These are phyloP conservation scores for Sclerotinia borealis DNA, from an alignment of 2,329 filamentous ascomycete species.

Conservation along the genomic window DNA sequence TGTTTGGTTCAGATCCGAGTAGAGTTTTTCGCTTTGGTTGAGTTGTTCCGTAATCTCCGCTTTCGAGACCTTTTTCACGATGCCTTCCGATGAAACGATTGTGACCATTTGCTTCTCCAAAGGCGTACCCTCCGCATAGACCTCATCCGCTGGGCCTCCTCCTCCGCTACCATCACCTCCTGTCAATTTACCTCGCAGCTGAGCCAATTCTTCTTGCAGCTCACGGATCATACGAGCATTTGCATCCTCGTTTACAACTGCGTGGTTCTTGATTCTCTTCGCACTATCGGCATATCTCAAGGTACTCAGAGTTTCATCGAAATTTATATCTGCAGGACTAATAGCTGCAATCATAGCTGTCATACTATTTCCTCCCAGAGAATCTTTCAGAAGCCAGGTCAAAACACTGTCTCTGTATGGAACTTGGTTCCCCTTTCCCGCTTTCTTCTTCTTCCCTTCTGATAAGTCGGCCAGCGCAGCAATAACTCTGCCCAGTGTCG, in stretches of 20 bases:
- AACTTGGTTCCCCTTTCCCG: constrained; percentile 66
- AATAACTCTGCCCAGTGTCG: constrained; percentile 94
- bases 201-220: constrained; percentile 85
- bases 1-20: constrained; percentile 93
- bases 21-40: constrained; percentile 91
- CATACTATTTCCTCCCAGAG: constrained; percentile 95
- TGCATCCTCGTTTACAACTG: constrained; percentile 96
- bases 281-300: constrained; percentile 94
- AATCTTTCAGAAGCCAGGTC: constrained; percentile 96
- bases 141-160: constrained; percentile 61
- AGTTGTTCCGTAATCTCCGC: constrained; percentile 97
- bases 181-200: constrained; percentile 80
- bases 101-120: constrained; percentile 94
- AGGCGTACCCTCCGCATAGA: constrained; percentile 89
- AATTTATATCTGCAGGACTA: constrained; percentile 97
- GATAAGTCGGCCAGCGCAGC: constrained; percentile 89
- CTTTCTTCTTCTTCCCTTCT: constrained; percentile 73
- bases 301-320: constrained; percentile 94
- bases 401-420: constrained; percentile 95
- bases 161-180: constrained; percentile 39
- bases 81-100: constrained; percentile 79
- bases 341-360: constrained; percentile 99
- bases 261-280: constrained; percentile 99
- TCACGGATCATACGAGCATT: constrained; percentile 99
- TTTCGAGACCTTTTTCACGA: constrained; percentile 92